Evolutionary conservation across 257 asterid species (phyloP).

Genomic region (Solanum infundibuliforme): DNA sequence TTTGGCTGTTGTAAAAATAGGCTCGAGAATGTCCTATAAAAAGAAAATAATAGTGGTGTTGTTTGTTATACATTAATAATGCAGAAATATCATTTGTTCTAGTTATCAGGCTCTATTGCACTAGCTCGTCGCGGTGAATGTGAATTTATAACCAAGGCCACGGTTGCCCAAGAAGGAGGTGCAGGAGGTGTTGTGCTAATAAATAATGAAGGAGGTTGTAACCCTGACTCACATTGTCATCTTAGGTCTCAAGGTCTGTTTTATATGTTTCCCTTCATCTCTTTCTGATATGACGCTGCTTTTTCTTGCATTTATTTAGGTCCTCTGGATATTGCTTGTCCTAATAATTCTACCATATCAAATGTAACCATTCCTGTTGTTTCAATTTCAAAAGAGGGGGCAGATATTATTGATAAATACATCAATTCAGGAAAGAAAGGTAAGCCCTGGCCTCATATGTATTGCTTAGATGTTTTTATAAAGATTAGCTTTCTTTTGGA

Average conservation of each 20-base stretch:
- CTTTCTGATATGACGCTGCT: conserved; percentile 4
- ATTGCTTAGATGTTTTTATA: not conserved
- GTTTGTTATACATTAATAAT: not conserved
- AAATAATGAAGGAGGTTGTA: conserved; percentile 67
- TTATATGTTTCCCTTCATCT: not conserved
- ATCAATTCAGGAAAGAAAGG: conserved; percentile 50
- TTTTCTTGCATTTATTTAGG: conserved; percentile 38
- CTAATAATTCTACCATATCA: conserved; percentile 34
- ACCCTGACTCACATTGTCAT: conserved; percentile 15
- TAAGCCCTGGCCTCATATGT: conserved; percentile 2
- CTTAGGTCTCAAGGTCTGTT: not conserved
- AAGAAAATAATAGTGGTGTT: not conserved
- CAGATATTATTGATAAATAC: conserved; percentile 52
- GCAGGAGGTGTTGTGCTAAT: conserved; percentile 73
- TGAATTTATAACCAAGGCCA: conserved; percentile 67
- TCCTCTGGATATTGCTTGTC: conserved; percentile 79
- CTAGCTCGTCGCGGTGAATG: conserved; percentile 84
- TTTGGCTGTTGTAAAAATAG: not conserved
- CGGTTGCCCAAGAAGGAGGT: conserved; percentile 69
- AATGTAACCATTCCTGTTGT: conserved; percentile 70
- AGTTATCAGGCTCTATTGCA: conserved; percentile 67
- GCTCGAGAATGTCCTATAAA: not conserved
- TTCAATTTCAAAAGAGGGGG: conserved; percentile 65
- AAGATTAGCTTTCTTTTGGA: not conserved
- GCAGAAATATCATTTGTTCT: conserved; percentile 21